A percentile compares a stretch with the other conserved stretches of the same genome.
Conservation (phyloP, 805 yeast genomes). For the Tetrapisispora namnaoensis region DNA sequence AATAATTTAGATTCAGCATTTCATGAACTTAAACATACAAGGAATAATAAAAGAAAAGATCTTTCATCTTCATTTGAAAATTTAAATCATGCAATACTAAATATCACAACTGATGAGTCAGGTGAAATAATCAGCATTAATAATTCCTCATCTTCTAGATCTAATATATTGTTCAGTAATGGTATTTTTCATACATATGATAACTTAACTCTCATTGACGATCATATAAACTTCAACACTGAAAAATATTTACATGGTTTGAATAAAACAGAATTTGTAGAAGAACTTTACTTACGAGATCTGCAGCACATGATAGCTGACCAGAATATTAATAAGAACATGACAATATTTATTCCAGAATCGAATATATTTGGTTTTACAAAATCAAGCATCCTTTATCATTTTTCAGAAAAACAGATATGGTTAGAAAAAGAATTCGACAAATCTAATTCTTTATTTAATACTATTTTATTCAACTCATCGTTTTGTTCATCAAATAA, state of each 20-base stretch:
- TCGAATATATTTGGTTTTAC: slow-evolving; percentile 28
- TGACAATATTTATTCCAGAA: slow-evolving; percentile 52
- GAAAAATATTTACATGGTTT: slow-evolving; percentile 51
- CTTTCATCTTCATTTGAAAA: slow-evolving; percentile 7
- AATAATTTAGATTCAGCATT: background rate
- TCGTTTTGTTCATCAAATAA: slow-evolving; percentile 45
- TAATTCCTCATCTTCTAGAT: slow-evolving; percentile 25
- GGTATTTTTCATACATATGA: slow-evolving; percentile 44
- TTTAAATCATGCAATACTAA: slow-evolving; percentile 18
- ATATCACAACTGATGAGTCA: slow-evolving; percentile 15
- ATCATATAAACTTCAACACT: slow-evolving; percentile 35
- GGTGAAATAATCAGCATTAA: slow-evolving; percentile 34
- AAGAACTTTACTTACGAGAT: slow-evolving; percentile 56
- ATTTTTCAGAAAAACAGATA: slow-evolving; percentile 35
- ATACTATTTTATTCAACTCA: slow-evolving; percentile 36
- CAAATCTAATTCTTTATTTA: background rate
- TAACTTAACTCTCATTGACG: slow-evolving; percentile 19
- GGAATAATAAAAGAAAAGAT: background rate
- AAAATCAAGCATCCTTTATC: slow-evolving; percentile 44
- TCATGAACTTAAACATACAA: background rate
- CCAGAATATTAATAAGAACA: slow-evolving; percentile 29
- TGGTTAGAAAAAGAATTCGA: slow-evolving; percentile 14
- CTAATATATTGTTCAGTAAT: slow-evolving; percentile 37
- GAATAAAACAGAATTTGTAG: slow-evolving; percentile 52
- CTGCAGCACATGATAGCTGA: slow-evolving; percentile 50